Conservation (phyloP, 495 filamentous ascomycete species). For the Viridothelium virens region DNA sequence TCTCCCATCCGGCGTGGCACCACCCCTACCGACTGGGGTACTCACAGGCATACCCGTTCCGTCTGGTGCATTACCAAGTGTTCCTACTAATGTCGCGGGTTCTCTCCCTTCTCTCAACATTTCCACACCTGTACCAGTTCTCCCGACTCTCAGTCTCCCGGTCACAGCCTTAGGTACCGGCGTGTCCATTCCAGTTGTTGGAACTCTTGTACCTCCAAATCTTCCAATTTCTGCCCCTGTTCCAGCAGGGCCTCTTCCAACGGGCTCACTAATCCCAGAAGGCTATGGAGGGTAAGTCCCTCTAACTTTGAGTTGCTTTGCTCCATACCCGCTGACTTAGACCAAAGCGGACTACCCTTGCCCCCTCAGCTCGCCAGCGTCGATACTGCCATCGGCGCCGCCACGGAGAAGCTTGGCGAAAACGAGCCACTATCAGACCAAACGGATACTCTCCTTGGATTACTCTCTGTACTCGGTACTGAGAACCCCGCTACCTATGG, state of each 20-base stretch:
- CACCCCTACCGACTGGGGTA: background rate
- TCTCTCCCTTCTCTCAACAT: background rate
- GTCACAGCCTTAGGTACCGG: background rate
- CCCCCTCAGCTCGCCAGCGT: slow-evolving; percentile 4
- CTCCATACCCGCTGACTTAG: background rate
- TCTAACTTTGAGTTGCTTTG: background rate
- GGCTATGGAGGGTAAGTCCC: background rate
- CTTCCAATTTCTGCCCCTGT: background rate
- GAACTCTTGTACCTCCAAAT: background rate
- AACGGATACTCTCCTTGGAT: background rate
- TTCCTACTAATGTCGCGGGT: background rate
- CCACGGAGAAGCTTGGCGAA: slow-evolving; percentile 1
- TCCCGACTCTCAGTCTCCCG: background rate
- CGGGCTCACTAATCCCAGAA: background rate
- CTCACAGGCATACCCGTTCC: background rate
- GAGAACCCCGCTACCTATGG: background rate
- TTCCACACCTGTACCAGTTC: background rate
- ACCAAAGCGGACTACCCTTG: background rate
- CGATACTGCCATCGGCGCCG: background rate
- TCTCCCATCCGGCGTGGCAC: background rate
- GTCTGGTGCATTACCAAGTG: background rate
- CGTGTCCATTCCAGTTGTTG: background rate
- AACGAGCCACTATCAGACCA: background rate
- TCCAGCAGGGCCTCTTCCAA: background rate
- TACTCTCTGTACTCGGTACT: background rate